Evolutionary conservation across 176 grass and related monocot genomes (phyloP), one percentile per base, ranked within the genome.

Genomic region (Carex cristatella): DNA sequence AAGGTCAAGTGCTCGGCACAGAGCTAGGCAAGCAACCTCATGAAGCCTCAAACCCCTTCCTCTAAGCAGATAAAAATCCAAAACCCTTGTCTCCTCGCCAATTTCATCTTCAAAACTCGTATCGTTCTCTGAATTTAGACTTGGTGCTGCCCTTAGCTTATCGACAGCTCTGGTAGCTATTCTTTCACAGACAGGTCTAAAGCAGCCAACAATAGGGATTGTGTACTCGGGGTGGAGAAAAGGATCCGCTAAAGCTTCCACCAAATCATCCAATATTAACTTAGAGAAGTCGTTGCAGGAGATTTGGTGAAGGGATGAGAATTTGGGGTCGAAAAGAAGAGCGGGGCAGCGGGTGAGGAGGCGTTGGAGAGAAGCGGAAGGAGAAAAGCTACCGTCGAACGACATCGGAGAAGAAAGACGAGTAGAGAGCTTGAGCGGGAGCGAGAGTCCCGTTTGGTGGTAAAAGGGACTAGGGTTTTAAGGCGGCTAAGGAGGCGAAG

Each of bases 211-310:
- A 23, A 98, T 85, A 51, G 93, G 91, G 83, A 95, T 28, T 54
- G 93, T 98, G 86, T 92, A 98, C 49, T 84, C 61, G 4, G 88
- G 93, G 82, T 98, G 93, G 74, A 98, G 91, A 58, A 98, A 89
- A 7, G 95, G 89, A 69, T 98, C 95, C 2, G 89, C 92, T 31
- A 94, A 81, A 72, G 89, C 91, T 30, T 86, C 88, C 72, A 81
- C 88, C 6, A 98, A n/a, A 63, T 93, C 95, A 7, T 94, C 91
- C 69, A 2, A 1, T 59, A 79, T 7, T 55, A 68, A 78, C 37
- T 69, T 88, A 2, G 55, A 64, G 11, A 18, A 79, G 61, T n/a
- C 57, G 58, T n/a, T 78, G 75, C 56, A 9, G 57, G 49, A 51
- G 48, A 51, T 72, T 71, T 82, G 85, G 49, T 81, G 57, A 62